A percentile compares a stretch with the other conserved stretches of the same genome.
Evolutionary conservation across 352 stramenopile species (phyloP).

Genomic region (Phytophthora sansomeana): DNA sequence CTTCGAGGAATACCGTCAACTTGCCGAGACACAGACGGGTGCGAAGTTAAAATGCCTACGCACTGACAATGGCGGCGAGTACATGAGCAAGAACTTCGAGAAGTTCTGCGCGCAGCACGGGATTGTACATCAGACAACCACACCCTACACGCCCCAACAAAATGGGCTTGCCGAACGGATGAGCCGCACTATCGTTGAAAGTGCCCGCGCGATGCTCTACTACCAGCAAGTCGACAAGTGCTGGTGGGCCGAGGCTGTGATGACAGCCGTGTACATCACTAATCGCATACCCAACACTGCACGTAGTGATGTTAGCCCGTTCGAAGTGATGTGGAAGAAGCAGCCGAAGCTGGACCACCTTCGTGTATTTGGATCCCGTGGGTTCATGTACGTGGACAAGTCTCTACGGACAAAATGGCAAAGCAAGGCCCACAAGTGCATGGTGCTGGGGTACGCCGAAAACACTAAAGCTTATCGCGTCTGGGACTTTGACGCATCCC

Average conservation of each 20-base stretch:
- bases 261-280: too few species aligned
- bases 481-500: too few species aligned
- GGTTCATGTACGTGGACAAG: too few species aligned
- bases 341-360: too few species aligned
- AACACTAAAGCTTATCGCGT: too few species aligned
- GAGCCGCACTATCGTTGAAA: slow-evolving; percentile 18
- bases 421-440: too few species aligned
- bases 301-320: slow-evolving; percentile 5
- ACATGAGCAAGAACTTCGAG: slow-evolving; percentile 15
- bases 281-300: slow-evolving; percentile 10
- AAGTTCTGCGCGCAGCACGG: slow-evolving; percentile 11
- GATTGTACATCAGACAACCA: slow-evolving; percentile 21
- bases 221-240: slow-evolving; percentile 15
- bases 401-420: too few species aligned
- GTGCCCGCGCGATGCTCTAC: slow-evolving; percentile 12
- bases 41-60: slow-evolving; percentile 11
- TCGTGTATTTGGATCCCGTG: too few species aligned
- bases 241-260: too few species aligned
- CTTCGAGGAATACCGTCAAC: slow-evolving; percentile 4
- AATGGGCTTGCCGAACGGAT: slow-evolving; percentile 25
- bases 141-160: slow-evolving; percentile 15
- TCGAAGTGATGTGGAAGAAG: slow-evolving; percentile 12
- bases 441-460: too few species aligned
- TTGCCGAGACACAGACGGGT: slow-evolving; percentile 14
- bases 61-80: slow-evolving; percentile 36